Evolutionary conservation across 139 green algal species (phyloP).

Genomic region (Spirogloea muscicola): DNA sequence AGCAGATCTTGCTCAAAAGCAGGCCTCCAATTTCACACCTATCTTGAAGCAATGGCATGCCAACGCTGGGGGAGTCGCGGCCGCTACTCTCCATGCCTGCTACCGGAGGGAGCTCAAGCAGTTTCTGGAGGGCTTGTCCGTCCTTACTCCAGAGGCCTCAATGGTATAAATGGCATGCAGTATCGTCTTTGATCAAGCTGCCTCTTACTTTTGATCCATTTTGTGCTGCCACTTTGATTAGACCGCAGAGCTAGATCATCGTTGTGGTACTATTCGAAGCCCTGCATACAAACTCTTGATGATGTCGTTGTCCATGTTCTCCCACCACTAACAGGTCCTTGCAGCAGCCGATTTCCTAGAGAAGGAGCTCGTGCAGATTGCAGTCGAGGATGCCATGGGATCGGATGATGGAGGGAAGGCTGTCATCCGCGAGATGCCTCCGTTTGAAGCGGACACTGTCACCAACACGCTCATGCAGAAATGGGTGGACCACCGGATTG

Average conservation of each 20-base stretch:
- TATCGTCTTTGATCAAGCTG: too few relatives aligned
- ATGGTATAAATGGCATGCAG: too few relatives aligned
- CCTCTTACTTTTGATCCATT: too few relatives aligned
- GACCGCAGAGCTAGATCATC: too few relatives aligned
- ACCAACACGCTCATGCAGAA: slow-evolving; percentile 23
- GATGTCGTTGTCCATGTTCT: too few relatives aligned
- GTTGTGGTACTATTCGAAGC: too few relatives aligned
- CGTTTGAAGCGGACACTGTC: slow-evolving; percentile 28
- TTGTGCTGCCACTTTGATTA: too few relatives aligned
- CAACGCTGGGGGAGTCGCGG: slow-evolving; percentile 9
- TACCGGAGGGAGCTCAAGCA: slow-evolving; percentile 18
- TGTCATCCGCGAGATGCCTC: slow-evolving; percentile 28
- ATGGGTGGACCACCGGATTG: slow-evolving; percentile 18
- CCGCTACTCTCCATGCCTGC: slow-evolving; percentile 5
- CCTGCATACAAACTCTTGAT: too few relatives aligned
- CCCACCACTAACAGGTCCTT: slow-evolving; percentile 13
- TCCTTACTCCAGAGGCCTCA: too few relatives aligned
- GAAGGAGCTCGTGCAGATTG: slow-evolving; percentile 36
- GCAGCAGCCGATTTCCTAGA: slow-evolving; percentile 16
- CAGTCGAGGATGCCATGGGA: slow-evolving; percentile 24
- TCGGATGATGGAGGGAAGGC: slow-evolving; percentile 21
- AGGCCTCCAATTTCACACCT: background rate
- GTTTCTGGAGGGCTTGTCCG: background rate
- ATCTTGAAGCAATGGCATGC: background rate
- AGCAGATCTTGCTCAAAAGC: background rate